Evolutionary conservation across 2,329 filamentous ascomycete species (phyloP), one percentile per base, ranked within the genome.

Genomic region (Aphanocladium album): DNA sequence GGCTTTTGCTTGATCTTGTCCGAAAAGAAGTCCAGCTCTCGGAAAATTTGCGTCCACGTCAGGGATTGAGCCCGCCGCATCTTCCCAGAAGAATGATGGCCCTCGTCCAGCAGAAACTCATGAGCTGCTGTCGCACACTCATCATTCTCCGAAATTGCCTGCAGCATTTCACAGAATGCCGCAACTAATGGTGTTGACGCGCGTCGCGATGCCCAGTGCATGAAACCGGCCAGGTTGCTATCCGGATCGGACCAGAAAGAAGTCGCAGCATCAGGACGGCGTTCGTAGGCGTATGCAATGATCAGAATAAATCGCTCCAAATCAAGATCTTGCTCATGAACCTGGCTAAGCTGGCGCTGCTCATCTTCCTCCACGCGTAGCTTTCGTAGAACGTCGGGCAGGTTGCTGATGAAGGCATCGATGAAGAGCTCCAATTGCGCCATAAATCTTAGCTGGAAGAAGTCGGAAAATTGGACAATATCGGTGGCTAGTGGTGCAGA

Each of bases 101-200:
- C 86, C 70, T 99, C 95, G 67, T 97, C 93, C 2, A 95, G 81
- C 17, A 99, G 79, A 70, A 99, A 99, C 54, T 87, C 86, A 72
- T 99, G 93, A 0, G 93, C 91, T 17, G 89, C 83, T 58, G 89
- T 88, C 30, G 95, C 93, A 67, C 91, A 95, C 57, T 90, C 85
- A 58, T 91, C 85, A 57, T 91, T 91, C 56, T 88, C 87, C 0
- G 95, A 91, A 52, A 99, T 88, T 1, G 93, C 89, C 69, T 92
- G 90, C 17, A 99, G 80, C 87, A 99, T 93, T 71, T 98, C 93
- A 73, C 95, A 99, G 68, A 98, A 99, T 14, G 93, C 93, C 63
- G 91, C 95, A 62, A 96, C 93, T 25, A 96, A 83, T n/a, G 95
- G 95, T 0, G 96, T 97, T 0, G 96, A 96, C 63, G 96, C 92